Evolutionary conservation across 805 yeast genomes (phyloP), one percentile per base, ranked within the genome.

Genomic region (Kazachstania africana): DNA sequence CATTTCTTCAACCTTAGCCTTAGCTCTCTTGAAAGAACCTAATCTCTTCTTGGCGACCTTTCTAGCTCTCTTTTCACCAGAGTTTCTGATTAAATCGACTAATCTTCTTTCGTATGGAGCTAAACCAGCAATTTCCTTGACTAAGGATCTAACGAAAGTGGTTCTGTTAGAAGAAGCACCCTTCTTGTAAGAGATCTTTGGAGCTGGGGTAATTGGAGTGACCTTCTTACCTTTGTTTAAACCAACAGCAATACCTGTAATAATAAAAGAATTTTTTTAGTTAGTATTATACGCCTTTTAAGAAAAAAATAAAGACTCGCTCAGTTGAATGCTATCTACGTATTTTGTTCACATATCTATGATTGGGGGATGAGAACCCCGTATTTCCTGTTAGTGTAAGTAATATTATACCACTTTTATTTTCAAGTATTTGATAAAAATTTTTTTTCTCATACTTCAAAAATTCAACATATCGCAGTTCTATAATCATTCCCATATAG

Each of bases 21-120:
- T 83, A 60, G 97, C 96, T 78, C 99, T 93, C 75, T 77, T 78
- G 80, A 88, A 94, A 59, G 98, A 84, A 73, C 99, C 99, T 64
- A 91, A 83, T 83, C 91, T 88, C 94, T 83, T 91, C 91, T 91
- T 91, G 53, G 97, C 96, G 64, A 91, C 85, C 85, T 91, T 91
- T 84, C 91, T 83, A 55, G 99, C 98, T 77, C 97, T 91, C 94
- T 91, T 91, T 75, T 91, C 99, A 78, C 95, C 95, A 66, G 95
- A 87, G 75, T 93, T 91, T 79, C 98, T 91, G 80, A 91, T 77
- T 72, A 91, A 78, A 75, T 91, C 99, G 62, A 93, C 81, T 66
- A 91, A 78, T 75, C 99, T 87, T 78, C 95, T 87, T 76, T 91
- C 99, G 70, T 91, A 91, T 71, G 99, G 98, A 51, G 99, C 95